phyloP scores from a whole-genome alignment of 768 basidiomycete genomes.

The Paxillus ammoniavirescens region DNA sequence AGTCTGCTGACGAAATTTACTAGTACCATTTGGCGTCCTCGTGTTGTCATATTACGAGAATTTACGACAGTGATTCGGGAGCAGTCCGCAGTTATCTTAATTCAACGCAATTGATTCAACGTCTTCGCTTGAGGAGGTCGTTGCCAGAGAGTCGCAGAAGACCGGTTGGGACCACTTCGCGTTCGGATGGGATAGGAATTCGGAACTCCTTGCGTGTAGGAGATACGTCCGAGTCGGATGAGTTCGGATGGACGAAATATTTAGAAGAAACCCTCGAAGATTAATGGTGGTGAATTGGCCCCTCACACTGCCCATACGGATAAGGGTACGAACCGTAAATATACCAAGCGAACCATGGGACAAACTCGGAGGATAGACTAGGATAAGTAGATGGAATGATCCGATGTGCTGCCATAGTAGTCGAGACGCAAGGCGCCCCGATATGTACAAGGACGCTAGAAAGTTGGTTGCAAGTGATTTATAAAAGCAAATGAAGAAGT shows the following conservation, averaged over 20 bases:
- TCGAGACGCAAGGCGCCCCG: conserved; percentile 19
- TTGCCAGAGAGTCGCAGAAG: background rate
- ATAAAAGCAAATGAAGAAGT: conserved; percentile 27
- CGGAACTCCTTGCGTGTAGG: background rate
- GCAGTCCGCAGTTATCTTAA: background rate
- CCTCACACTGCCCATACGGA: background rate
- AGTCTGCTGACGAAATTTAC: background rate
- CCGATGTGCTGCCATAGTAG: conserved; percentile 10
- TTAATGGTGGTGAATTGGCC: no score
- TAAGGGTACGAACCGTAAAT: conserved; percentile 15
- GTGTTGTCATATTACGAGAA: background rate
- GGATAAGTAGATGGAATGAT: conserved; percentile 3
- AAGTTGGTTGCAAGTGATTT: conserved; percentile 22
- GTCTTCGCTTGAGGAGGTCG: background rate
- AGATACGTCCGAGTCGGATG: conserved; percentile 17
- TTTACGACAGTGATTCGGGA: background rate
- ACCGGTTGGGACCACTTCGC: background rate
- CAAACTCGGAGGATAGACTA: conserved; percentile 1
- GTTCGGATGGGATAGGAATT: background rate
- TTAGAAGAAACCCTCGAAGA: background rate
- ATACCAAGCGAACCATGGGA: conserved; percentile 22
- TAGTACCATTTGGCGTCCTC: background rate
- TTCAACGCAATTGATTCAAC: background rate
- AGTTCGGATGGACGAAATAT: conserved; percentile 10
- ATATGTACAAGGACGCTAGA: conserved; percentile 27